Conservation (phyloP, 345 rosid genomes). For the Brassica incana region DNA sequence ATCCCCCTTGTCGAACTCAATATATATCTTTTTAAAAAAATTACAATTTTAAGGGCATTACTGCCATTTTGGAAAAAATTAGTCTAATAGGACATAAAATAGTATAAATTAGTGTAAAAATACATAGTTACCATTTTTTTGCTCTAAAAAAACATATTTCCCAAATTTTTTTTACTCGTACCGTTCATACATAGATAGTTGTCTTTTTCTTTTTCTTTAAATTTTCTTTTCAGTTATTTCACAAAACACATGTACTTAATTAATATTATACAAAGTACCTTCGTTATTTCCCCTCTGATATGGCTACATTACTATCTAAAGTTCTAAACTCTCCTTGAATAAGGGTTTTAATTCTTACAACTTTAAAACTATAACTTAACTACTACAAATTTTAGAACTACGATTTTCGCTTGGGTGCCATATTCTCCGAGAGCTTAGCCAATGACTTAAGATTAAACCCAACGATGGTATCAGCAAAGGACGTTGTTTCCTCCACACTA, state of each 20-base stretch:
- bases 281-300: not conserved
- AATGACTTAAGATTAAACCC: conserved; percentile 62
- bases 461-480: conserved; percentile 58
- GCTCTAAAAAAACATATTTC: no score
- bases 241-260: not conserved
- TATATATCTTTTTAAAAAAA: no score
- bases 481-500: conserved; percentile 58
- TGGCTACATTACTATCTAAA: not conserved
- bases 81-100: no score
- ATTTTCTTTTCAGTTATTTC: not conserved
- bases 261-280: not conserved
- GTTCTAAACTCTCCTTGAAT: not conserved
- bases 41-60: no score
- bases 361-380: not conserved
- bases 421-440: conserved; percentile 53
- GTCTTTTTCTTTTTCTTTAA: not conserved
- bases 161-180: not conserved
- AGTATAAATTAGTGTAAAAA: no score
- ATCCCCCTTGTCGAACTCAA: no score
- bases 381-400: not conserved
- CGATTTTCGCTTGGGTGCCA: conserved; percentile 26
- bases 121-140: no score
- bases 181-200: not conserved
- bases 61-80: no score
- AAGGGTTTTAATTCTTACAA: not conserved